Conservation (phyloP, 768 basidiomycete species). For the Hypsizygus marmoreus region DNA sequence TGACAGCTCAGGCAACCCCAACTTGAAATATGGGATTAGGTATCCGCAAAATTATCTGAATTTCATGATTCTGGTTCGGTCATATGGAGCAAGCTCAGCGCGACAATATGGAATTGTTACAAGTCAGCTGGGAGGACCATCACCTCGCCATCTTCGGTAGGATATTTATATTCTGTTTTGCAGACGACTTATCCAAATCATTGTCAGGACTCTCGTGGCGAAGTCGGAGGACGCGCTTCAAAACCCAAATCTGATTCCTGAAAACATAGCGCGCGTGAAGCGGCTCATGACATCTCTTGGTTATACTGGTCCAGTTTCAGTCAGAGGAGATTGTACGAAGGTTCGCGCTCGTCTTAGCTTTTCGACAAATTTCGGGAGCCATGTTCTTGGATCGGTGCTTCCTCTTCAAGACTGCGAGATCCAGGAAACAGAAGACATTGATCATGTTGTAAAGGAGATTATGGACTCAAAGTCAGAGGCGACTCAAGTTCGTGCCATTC, state of each 20-base stretch:
- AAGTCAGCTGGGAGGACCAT: constrained; percentile 6
- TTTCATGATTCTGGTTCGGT: constrained; percentile 12
- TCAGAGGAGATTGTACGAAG: constrained; percentile 30
- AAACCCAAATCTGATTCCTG: constrained; percentile 25
- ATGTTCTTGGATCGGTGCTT: constrained; percentile 24
- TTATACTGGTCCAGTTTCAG: constrained; percentile 24
- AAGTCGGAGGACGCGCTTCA: constrained; percentile 23
- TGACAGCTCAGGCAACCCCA: constrained; percentile 9
- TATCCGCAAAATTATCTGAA: constrained; percentile 8
- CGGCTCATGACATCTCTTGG: constrained; percentile 18
- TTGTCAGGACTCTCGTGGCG: constrained; percentile 18
- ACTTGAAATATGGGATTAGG: constrained; percentile 13
- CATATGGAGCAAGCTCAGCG: constrained; percentile 14
- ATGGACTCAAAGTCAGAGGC: constrained; percentile 21
- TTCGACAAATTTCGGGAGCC: constrained; percentile 26
- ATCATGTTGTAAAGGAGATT: constrained; percentile 19
- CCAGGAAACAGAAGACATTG: constrained; percentile 23
- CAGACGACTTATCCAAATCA: neutral
- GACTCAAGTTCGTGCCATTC: constrained; percentile 26
- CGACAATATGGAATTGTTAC: constrained; percentile 11
- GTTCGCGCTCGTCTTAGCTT: constrained; percentile 23
- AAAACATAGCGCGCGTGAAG: constrained; percentile 28
- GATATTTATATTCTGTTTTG: no score
- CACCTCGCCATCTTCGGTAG: constrained; percentile 11
- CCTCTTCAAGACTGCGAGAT: constrained; percentile 22